These are phyloP conservation scores for Sinapis alba DNA, from an alignment of 441 rosid species.

Conservation along the genomic window DNA sequence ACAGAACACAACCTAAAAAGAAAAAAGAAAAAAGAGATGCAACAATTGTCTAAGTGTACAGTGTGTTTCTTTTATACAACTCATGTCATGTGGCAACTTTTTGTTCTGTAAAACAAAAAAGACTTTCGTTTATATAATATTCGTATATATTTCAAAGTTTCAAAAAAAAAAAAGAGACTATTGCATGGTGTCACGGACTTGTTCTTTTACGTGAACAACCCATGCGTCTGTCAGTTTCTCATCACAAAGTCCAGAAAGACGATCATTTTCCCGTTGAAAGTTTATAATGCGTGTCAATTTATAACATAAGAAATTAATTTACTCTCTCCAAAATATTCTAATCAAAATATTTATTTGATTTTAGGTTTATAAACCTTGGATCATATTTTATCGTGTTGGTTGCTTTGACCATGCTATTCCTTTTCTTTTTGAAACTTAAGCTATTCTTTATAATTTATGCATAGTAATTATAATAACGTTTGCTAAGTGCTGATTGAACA, in stretches of 20 bases:
- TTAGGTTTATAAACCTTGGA: too few species aligned
- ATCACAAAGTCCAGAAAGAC: not conserved
- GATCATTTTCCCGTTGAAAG: not conserved
- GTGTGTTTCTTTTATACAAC: conserved; percentile 19
- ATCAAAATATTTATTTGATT: too few species aligned
- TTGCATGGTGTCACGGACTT: conserved; percentile 19
- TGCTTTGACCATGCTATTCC: too few species aligned
- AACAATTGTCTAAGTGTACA: conserved; percentile 25
- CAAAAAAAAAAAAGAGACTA: too few species aligned
- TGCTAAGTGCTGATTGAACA: not conserved
- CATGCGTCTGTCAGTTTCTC: conserved; percentile 16
- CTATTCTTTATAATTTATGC: too few species aligned
- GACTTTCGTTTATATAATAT: conserved; percentile 1
- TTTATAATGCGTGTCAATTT: not conserved
- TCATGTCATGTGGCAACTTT: conserved; percentile 33
- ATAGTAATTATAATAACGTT: not conserved
- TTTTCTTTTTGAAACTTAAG: too few species aligned
- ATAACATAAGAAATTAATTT: too few species aligned
- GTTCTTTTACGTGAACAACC: conserved; percentile 3
- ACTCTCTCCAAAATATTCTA: too few species aligned
- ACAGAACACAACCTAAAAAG: conserved; percentile 24
- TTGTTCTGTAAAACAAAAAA: conserved; percentile 8
- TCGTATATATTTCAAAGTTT: conserved; percentile 20
- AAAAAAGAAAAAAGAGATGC: not conserved
- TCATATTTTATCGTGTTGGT: too few species aligned